These are phyloP conservation scores for Artemisia annua DNA, from an alignment of 129 eudicot species.

Conservation along the genomic window DNA sequence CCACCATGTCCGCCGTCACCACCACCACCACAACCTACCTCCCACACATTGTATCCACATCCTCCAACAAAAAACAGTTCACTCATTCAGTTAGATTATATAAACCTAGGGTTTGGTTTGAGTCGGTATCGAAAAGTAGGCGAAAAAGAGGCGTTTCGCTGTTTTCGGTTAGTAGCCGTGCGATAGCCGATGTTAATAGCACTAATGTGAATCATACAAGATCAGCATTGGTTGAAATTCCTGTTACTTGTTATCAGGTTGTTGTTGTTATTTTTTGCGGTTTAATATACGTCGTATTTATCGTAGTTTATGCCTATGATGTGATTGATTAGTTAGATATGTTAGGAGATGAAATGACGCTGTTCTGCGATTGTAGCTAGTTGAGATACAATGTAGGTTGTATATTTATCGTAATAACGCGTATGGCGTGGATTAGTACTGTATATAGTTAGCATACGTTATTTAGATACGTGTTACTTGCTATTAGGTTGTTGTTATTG, in stretches of 20 bases:
- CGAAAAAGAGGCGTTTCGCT: slow-evolving; percentile 15
- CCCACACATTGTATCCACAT: too few species aligned
- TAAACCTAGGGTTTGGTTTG: slow-evolving; percentile 42
- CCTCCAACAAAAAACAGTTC: background rate
- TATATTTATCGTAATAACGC: too few species aligned
- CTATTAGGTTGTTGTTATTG: too few species aligned
- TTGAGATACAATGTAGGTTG: too few species aligned
- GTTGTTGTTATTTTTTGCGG: background rate
- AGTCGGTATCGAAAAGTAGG: slow-evolving; percentile 11
- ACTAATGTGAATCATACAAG: slow-evolving; percentile 29
- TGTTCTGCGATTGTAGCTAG: too few species aligned
- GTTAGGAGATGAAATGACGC: too few species aligned
- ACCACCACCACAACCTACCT: background rate
- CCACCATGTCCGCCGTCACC: background rate
- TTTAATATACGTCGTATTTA: background rate
- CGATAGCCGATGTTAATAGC: slow-evolving; percentile 42
- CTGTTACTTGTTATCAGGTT: slow-evolving; percentile 92
- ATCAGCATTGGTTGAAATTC: slow-evolving; percentile 59
- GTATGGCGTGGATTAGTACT: too few species aligned
- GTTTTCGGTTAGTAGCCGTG: slow-evolving; percentile 35
- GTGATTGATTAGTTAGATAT: background rate
- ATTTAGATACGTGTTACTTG: too few species aligned
- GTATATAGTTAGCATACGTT: too few species aligned
- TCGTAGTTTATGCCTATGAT: too few species aligned
- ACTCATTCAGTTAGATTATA: background rate